phyloP scores from a whole-genome alignment of 2,329 filamentous ascomycete species.

The Claviceps monticola region DNA sequence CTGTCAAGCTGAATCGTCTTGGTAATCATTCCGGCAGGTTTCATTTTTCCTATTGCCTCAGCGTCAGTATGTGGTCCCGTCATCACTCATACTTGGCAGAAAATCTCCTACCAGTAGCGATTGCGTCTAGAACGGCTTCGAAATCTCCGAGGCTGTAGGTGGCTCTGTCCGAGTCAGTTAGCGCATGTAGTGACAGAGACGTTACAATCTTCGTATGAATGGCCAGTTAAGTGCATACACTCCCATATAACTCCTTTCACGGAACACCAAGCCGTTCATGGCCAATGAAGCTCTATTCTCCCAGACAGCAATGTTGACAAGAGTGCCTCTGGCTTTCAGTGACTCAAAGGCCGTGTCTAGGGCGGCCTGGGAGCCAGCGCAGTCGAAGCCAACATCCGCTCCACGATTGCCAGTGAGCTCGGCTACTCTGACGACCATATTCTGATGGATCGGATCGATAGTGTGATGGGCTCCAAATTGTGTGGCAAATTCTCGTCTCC shows the following conservation, averaged over 20 bases:
- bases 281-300: constrained; percentile 27
- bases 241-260: constrained; percentile 11
- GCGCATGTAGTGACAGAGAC: constrained; percentile 20
- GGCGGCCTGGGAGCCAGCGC: constrained; percentile 43
- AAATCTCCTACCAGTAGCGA: constrained; percentile 13
- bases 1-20: constrained; percentile 40
- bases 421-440: constrained; percentile 30
- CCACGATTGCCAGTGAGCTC: constrained; percentile 35
- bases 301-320: constrained; percentile 54
- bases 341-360: constrained; percentile 30
- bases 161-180: constrained; percentile 26
- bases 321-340: constrained; percentile 37
- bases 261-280: constrained; percentile 12
- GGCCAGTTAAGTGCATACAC: constrained; percentile 7
- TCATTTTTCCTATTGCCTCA: constrained; percentile 26
- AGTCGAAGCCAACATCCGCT: constrained; percentile 47
- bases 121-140: constrained; percentile 39
- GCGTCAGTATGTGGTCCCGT: not conserved
- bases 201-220: not conserved
- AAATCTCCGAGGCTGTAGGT: constrained; percentile 29
- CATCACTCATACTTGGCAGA: not conserved
- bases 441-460: constrained; percentile 27
- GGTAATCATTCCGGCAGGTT: constrained; percentile 46
- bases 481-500: constrained; percentile 26
- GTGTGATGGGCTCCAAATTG: constrained; percentile 30